Conservation (phyloP, 495 filamentous ascomycete species). For the Aspergillus cristatus region DNA sequence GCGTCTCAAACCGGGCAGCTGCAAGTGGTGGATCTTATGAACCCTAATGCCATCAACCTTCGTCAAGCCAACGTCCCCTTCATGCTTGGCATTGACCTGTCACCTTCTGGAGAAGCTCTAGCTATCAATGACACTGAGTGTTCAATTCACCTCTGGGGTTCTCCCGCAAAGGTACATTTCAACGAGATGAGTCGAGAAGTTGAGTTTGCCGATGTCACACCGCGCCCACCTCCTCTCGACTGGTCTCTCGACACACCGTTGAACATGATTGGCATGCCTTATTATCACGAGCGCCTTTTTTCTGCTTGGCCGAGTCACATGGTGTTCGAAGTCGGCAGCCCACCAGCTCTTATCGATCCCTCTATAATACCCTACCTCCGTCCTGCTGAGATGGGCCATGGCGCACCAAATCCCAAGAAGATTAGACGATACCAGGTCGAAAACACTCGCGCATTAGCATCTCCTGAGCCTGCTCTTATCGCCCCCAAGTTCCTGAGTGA, state of each 20-base stretch:
- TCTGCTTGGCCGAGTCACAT: slow-evolving; percentile 85
- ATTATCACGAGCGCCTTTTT: slow-evolving; percentile 76
- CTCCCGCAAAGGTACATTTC: slow-evolving; percentile 80
- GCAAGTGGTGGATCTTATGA: slow-evolving; percentile 91
- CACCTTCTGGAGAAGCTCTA: slow-evolving; percentile 82
- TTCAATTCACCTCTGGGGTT: slow-evolving; percentile 83
- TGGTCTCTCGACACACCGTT: slow-evolving; percentile 73
- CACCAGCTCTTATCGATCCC: slow-evolving; percentile 68
- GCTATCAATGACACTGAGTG: slow-evolving; percentile 72
- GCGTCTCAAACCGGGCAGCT: slow-evolving; percentile 84
- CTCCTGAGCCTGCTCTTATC: slow-evolving; percentile 44
- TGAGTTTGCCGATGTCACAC: slow-evolving; percentile 62
- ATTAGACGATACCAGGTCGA: slow-evolving; percentile 74
- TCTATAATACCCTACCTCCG: slow-evolving; percentile 57
- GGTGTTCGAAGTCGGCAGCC: slow-evolving; percentile 73
- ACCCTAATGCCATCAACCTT: slow-evolving; percentile 81
- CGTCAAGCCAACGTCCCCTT: slow-evolving; percentile 73
- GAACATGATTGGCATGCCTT: slow-evolving; percentile 83
- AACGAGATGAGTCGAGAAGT: slow-evolving; percentile 71
- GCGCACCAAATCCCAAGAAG: slow-evolving; percentile 69
- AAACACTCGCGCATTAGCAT: slow-evolving; percentile 49
- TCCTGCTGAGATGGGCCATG: slow-evolving; percentile 59
- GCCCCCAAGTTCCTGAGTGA: slow-evolving; percentile 91
- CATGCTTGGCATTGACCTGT: slow-evolving; percentile 71
- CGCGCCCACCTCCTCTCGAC: slow-evolving; percentile 43